Conservation (phyloP, 495 filamentous ascomycete species). For the Penicillium desertorum region DNA sequence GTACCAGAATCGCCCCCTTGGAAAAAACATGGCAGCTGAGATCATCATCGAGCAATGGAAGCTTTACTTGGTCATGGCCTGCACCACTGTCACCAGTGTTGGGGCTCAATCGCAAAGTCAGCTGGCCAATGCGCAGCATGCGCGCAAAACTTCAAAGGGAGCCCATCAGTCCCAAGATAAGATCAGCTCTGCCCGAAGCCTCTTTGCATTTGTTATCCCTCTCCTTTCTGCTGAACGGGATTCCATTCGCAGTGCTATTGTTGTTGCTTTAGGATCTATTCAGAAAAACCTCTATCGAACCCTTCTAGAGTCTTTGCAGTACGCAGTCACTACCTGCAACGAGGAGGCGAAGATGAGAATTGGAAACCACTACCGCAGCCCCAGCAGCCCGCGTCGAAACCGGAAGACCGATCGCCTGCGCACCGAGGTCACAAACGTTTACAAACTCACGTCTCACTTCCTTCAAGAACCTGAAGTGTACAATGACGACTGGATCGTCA, state of each 20-base stretch:
- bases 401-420: constrained; percentile 80
- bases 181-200: constrained; percentile 78
- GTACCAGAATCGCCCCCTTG: constrained; percentile 40
- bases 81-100: constrained; percentile 86
- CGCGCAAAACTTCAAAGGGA: constrained; percentile 78
- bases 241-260: constrained; percentile 85
- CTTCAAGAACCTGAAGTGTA: constrained; percentile 75
- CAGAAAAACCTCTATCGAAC: constrained; percentile 95
- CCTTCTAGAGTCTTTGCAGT: constrained; percentile 84
- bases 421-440: constrained; percentile 93
- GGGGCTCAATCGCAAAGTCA: constrained; percentile 63
- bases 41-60: constrained; percentile 97
- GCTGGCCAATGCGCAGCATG: constrained; percentile 69
- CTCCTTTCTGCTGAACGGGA: constrained; percentile 73
- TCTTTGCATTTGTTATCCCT: constrained; percentile 90
- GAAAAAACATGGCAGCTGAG: constrained; percentile 73
- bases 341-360: constrained; percentile 86
- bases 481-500: constrained; percentile 88
- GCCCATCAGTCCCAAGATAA: constrained; percentile 68
- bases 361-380: constrained; percentile 69
- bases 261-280: constrained; percentile 87
- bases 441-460: constrained; percentile 91
- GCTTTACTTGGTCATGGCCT: constrained; percentile 95
- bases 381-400: constrained; percentile 72
- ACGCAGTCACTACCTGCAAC: constrained; percentile 75